phyloP scores from a whole-genome alignment of 106 monocot species.

The Narthecium ossifragum region DNA sequence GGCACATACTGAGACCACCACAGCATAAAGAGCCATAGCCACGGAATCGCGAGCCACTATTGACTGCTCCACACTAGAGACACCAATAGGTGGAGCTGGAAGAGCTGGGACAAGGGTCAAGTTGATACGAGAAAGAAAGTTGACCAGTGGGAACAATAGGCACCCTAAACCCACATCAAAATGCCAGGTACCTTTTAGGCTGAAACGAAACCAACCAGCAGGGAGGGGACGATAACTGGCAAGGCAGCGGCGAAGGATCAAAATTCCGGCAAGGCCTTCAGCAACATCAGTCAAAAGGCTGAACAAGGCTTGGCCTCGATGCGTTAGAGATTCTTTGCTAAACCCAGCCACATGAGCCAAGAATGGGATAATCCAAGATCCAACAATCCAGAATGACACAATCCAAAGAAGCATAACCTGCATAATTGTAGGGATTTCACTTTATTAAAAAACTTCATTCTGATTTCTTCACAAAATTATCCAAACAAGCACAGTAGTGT shows the following conservation, averaged over 20 bases:
- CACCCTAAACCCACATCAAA: slow-evolving; percentile 54
- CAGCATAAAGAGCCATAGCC: slow-evolving; percentile 63
- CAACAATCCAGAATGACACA: slow-evolving; percentile 67
- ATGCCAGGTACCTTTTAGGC: slow-evolving; percentile 53
- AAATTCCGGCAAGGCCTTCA: slow-evolving; percentile 66
- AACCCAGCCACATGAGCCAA: slow-evolving; percentile 45
- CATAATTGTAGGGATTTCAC: not conserved
- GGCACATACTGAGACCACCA: slow-evolving; percentile 66
- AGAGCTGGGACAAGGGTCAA: slow-evolving; percentile 36
- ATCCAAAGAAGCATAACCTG: slow-evolving; percentile 80
- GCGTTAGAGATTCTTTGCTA: slow-evolving; percentile 54
- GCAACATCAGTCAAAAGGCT: slow-evolving; percentile 63
- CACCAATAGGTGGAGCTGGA: slow-evolving; percentile 29
- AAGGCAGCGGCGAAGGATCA: slow-evolving; percentile 56
- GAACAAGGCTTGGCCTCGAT: slow-evolving; percentile 68
- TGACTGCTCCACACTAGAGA: slow-evolving; percentile 75
- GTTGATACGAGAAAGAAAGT: slow-evolving; percentile 56
- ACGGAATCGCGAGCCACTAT: slow-evolving; percentile 68
- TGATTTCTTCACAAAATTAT: no score
- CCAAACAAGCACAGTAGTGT: no score
- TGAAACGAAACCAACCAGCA: slow-evolving; percentile 55
- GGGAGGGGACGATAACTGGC: slow-evolving; percentile 55
- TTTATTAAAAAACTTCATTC: no score
- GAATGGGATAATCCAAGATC: slow-evolving; percentile 77
- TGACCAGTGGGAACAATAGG: slow-evolving; percentile 62